Evolutionary conservation across 1,284 basidiomycete species (phyloP), one percentile per base, ranked within the genome.

Genomic region (Sanghuangporus sanghuang): DNA sequence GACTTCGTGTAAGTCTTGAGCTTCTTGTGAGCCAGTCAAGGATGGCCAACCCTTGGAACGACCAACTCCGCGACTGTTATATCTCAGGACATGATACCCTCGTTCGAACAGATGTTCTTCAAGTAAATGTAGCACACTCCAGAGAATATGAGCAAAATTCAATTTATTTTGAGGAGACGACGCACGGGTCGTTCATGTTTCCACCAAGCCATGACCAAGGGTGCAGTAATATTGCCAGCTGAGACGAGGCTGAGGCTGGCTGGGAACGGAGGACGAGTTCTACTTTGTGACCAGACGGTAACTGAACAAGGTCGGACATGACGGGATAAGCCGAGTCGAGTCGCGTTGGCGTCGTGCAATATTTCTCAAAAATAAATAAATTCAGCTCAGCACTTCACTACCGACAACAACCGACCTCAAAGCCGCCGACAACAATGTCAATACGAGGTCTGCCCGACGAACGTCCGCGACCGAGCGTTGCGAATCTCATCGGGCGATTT

Each of bases 131-230:
- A 83, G 44, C 14, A 46, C 16, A 54, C 79, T 79, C 66, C 36
- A 16, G 42, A 36, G 36, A 65, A 50, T 35, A 61, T 40, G 27
- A 55, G 49, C 6, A 49, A 32, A 2, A 40, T 53, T 38, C 8
- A 61, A 40, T 42, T 48, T 35, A 23, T 36, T 27, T 46, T n/a
- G 36, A 53, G 44, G 53, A 35, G 5, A 50, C 2, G 21, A 79
- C 89, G 70, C 71, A 92, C 90, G 86, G 81, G 69, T 92, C 90
- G 66, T 84, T 72, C 83, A 87, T 89, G 61, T 75, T 78, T 4
- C 90, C 90, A 4, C 90, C 90, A 0, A 92, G 78, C 80, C 89
- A 85, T 16, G 87, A 86, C 89, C 89, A 92, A 11, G 90, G 90
- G 69, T 92, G 90, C 14, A 90, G 75, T 66, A 85, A 85, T 9